phyloP scores from a whole-genome alignment of 176 grass and related monocot genomes.

The Dendrocalamus sinicus region DNA sequence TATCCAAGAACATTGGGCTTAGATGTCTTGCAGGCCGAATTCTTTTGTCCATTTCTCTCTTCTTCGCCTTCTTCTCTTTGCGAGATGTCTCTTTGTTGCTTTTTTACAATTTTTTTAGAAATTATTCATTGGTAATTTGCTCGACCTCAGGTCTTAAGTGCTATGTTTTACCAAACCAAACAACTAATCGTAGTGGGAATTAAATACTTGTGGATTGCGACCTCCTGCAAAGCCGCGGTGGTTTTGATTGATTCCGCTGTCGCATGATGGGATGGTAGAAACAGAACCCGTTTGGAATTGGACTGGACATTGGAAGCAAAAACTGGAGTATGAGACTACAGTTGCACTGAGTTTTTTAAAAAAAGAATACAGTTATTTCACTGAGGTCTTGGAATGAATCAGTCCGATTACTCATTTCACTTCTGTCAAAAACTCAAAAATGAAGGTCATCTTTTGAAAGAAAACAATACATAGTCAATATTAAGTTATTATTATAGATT shows the following conservation, averaged over 20 bases:
- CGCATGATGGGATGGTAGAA: neutral
- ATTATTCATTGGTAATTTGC: neutral
- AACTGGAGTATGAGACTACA: neutral
- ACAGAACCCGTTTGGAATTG: neutral
- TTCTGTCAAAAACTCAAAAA: neutral
- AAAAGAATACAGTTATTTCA: too few relatives aligned
- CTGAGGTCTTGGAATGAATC: neutral
- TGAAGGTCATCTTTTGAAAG: too few relatives aligned
- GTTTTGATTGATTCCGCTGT: neutral
- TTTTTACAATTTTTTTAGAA: neutral
- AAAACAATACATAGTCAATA: too few relatives aligned
- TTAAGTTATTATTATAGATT: too few relatives aligned
- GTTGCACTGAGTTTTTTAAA: neutral
- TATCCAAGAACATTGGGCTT: neutral
- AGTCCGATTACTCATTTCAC: neutral
- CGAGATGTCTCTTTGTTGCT: neutral
- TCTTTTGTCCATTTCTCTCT: neutral
- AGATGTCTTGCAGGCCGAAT: neutral
- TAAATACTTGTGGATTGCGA: neutral
- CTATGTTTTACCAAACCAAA: neutral
- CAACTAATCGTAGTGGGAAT: neutral
- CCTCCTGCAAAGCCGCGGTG: neutral
- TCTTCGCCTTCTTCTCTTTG: neutral
- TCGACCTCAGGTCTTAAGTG: neutral
- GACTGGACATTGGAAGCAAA: too few relatives aligned